Base-by-base conservation (phyloP, 257 asterid species). In the Anisodus acutangulus region DNA sequence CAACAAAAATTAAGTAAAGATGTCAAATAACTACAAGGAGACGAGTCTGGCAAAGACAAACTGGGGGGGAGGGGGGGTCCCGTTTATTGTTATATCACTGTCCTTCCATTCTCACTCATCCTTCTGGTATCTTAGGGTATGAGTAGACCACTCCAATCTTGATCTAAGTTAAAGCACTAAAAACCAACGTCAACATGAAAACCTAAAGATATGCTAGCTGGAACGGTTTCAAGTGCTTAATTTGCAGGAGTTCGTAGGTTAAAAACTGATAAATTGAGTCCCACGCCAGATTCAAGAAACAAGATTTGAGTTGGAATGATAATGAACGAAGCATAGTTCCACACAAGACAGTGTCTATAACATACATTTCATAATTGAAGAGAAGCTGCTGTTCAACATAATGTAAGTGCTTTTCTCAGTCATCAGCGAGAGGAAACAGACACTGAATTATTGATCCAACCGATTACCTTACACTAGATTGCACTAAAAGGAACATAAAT, bases 261-360 rank as follows among this genome's bases (percentile, higher is more conserved):
- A 2, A 8, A 9, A 49, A 49, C 55, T 49, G 55, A 49, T 49
- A 49, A 49, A 49, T 49, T 49, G 55, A 26, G 71, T 64, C 45
- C 71, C n/a, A 64, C 55, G 11, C 17, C 71, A 64, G 43, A 64
- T 64, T 64, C 71, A 64, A 64, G 43, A 64, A 64, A 64, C 71
- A 64, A 31, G n/a, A 64, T 64, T 41, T 3, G 17, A 26, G n/a
- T 35, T 67, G 11, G 8, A 67, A 7, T 5, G 35, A 67, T 67
- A 67, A 64, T 26, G 71, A 67, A 67, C 19, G 47, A 67, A 67
- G 49, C 74, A 49, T 8, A 49, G 55, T 9, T 49, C 55, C 55
- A 49, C 55, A 55, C 6, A 55, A 55, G 60, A 55, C 17, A 55
- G 12, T 12, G n/a, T 55, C 15, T 13, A 55, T 69, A 69, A 39